Evolutionary conservation across 495 filamentous ascomycete genomes (phyloP).

Genomic region (Choiromyces venosus): DNA sequence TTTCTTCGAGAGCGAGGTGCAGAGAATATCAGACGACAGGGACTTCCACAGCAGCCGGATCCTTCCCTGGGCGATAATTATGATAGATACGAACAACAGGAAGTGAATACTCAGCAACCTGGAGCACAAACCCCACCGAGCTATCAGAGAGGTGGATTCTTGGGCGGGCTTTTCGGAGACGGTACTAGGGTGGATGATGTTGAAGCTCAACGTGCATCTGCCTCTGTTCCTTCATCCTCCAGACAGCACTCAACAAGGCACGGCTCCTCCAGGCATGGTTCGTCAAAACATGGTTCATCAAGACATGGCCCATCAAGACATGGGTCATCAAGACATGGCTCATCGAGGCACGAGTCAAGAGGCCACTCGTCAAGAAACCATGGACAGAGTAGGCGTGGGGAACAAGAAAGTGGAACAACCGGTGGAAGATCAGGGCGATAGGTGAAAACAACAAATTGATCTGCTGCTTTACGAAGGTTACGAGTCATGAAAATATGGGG

Average conservation of each 20-base stretch:
- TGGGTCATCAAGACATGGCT: conserved; percentile 5
- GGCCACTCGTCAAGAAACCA: neutral
- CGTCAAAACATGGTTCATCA: conserved; percentile 1
- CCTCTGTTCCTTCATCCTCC: neutral
- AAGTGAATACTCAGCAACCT: conserved; percentile 18
- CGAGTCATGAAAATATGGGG: neutral
- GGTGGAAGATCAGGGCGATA: conserved; percentile 9
- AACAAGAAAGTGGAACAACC: conserved; percentile 8
- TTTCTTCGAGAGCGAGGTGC: conserved; percentile 58
- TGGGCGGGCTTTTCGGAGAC: conserved; percentile 18
- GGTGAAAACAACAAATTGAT: neutral
- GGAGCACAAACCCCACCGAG: conserved; percentile 23
- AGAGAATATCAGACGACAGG: conserved; percentile 46
- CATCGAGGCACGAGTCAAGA: conserved; percentile 3
- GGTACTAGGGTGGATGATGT: conserved; percentile 22
- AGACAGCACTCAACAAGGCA: neutral
- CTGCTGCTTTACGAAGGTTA: neutral
- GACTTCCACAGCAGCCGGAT: conserved; percentile 31
- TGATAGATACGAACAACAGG: conserved; percentile 20
- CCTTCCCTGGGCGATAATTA: conserved; percentile 31
- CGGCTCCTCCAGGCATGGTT: neutral
- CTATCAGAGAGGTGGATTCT: conserved; percentile 4
- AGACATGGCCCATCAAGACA: neutral
- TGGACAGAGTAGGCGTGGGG: neutral
- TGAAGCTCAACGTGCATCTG: conserved; percentile 20